phyloP scores from a whole-genome alignment of 306 rosid species.

The Casuarina glauca region DNA sequence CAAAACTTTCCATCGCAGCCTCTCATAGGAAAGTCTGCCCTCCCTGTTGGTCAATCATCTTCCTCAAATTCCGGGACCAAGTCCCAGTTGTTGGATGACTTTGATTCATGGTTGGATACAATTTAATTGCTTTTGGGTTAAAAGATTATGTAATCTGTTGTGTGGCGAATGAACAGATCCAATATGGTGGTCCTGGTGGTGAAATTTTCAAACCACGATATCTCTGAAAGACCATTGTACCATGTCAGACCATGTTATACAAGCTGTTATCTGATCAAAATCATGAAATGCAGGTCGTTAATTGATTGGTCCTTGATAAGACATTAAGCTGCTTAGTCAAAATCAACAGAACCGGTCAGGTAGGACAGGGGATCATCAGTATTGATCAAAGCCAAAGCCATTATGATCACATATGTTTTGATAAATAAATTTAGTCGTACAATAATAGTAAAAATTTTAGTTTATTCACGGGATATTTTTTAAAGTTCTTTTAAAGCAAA shows the following conservation, averaged over 20 bases:
- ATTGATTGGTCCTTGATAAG: not conserved
- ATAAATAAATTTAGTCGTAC: too few relatives aligned
- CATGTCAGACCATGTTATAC: not conserved
- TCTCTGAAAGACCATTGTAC: not conserved
- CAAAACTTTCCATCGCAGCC: conserved; percentile 28
- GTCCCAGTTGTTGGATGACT: conserved; percentile 49
- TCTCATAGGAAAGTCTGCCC: conserved; percentile 31
- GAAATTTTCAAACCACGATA: not conserved
- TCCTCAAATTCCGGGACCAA: conserved; percentile 45
- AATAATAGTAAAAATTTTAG: too few relatives aligned
- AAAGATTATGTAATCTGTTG: conserved; percentile 8
- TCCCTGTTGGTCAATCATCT: conserved; percentile 26
- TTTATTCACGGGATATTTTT: too few relatives aligned
- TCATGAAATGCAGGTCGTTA: not conserved
- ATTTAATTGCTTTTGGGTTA: conserved; percentile 32
- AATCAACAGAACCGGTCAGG: not conserved
- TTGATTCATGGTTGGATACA: conserved; percentile 82
- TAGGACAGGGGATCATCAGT: too few relatives aligned
- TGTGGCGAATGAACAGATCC: not conserved
- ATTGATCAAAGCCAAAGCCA: too few relatives aligned
- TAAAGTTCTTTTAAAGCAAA: too few relatives aligned
- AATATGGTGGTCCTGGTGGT: not conserved
- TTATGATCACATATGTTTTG: too few relatives aligned
- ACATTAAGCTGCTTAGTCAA: not conserved
- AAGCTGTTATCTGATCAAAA: not conserved